Evolutionary conservation across 2,329 filamentous ascomycete species (phyloP), one percentile per base, ranked within the genome.

Genomic region (Sporothrix pseudoabietina): DNA sequence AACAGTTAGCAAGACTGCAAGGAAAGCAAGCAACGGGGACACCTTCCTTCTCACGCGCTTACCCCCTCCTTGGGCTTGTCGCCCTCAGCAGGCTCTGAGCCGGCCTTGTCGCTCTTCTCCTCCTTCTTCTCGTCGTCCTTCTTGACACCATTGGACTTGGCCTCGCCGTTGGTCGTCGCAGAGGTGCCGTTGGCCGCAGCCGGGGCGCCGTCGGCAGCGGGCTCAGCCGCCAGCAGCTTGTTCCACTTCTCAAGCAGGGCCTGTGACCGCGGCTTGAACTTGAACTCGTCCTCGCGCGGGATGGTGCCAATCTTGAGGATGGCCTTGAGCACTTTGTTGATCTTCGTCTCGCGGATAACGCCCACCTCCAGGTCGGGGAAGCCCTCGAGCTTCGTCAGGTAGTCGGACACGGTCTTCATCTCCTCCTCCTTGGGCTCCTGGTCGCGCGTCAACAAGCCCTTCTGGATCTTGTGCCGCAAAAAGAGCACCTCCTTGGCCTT

Each of bases 311-410:
- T 86, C 85, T 97, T 98, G 78, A 98, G 85, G 77, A 99, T 96
- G 4, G 92, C 94, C 84, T 97, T 97, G 73, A 99, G 87, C 12
- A 99, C 95, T 85, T 99, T 99, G 89, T 98, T 95, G 82, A 99
- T 98, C 87, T 98, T 99, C 75, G 96, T 99, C 16, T 85, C 86
- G 76, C 93, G 90, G 78, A 98, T 97, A 78, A 98, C 96, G 77
- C 90, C 90, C 41, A 92, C 93, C 80, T 98, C 95, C 4, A 98
- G 88, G 76, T 97, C 92, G 1, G 89, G 84, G 81, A 86, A 91
- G 8, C 86, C 88, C 83, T 99, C 96, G 6, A 99, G 88, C 81
- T 97, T 93, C 41, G 86, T 87, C 73, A 97, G 86, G 78, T 90
- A 93, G 22, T 92, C 91, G 4, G 90, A 90, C 91, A 96, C 94